phyloP scores from a whole-genome alignment of 1,139 yeast genomes.

The Nadsonia starkeyi-henricii region DNA sequence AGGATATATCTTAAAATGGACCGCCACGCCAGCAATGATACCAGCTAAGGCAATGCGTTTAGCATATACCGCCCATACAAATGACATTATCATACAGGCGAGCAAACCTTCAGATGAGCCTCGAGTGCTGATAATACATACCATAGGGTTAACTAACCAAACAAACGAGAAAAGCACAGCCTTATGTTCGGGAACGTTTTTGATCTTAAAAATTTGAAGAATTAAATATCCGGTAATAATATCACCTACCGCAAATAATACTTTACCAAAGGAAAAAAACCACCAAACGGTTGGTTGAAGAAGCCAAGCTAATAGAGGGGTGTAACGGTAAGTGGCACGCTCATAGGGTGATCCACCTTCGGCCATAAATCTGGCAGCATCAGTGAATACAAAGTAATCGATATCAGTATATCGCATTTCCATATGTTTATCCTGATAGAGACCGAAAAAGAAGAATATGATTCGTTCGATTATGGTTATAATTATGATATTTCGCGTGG shows the following conservation, averaged over 20 bases:
- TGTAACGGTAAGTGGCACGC: slow-evolving; percentile 83
- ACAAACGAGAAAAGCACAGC: slow-evolving; percentile 37
- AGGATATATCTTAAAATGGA: slow-evolving; percentile 88
- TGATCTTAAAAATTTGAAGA: slow-evolving; percentile 28
- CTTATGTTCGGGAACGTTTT: slow-evolving; percentile 21
- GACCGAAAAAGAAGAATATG: slow-evolving; percentile 65
- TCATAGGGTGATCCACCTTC: slow-evolving; percentile 57
- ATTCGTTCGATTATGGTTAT: slow-evolving; percentile 27
- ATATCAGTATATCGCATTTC: slow-evolving; percentile 83
- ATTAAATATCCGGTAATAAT: slow-evolving; percentile 65
- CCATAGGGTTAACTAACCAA: slow-evolving; percentile 95
- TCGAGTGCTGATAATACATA: slow-evolving; percentile 78
- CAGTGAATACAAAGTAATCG: slow-evolving; percentile 85
- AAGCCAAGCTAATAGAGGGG: slow-evolving; percentile 81
- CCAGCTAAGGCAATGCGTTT: slow-evolving; percentile 39
- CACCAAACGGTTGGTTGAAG: slow-evolving; percentile 47
- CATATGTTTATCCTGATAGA: slow-evolving; percentile 73
- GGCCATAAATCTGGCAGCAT: slow-evolving; percentile 67
- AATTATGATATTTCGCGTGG: slow-evolving; percentile 5
- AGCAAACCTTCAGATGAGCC: slow-evolving; percentile 88
- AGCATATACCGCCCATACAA: slow-evolving; percentile 35
- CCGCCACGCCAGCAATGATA: slow-evolving; percentile 51
- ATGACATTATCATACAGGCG: slow-evolving; percentile 58
- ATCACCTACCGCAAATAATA: slow-evolving; percentile 64
- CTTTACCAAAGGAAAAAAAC: slow-evolving; percentile 59